Base-by-base conservation (phyloP, 257 asterid species). In the Catharanthus roseus region DNA sequence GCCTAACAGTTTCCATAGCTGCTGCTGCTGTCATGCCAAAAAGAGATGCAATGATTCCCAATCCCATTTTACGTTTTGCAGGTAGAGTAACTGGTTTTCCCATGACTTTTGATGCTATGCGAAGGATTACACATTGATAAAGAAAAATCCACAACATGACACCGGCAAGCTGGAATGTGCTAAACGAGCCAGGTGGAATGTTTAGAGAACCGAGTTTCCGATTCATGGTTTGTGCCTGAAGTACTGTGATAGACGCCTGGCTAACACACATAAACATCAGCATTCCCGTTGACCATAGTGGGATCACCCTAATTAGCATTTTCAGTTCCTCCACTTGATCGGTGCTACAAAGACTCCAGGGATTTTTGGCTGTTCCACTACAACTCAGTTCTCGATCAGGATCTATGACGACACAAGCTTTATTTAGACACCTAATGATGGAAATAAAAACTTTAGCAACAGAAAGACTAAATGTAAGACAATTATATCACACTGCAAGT, bases 241-340 rank as follows among this genome's bases (percentile, higher is more conserved):
- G 82, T 31, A 88, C 65, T 3, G 90, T 90, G 28, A 90, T 86
- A 1, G 96, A 76, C 71, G 44, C 71, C 47, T 90, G 97, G 80
- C 85, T 50, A 1, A 79, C 31, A 50, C 81, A 84, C 38, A 90
- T 71, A 4, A 82, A 69, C 82, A 88, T 77, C 64, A 90, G 72
- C 78, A 81, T 76, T 5, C 96, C 98, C 0, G 96, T 79, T 4
- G 85, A 88, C 97, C 98, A 92, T 44, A 92, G 78, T 0, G 96
- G 96, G 41, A 90, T 33, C 3, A 90, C 83, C 65, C 81, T 78
- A 31, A 92, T 60, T 6, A 90, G 76, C 2, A 88, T 69, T 79
- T 90, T 92, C 61, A 92, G 84, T 74, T 88, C 96, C 78, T 90
- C 95, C 0, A 88, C 95, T 78, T 87, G 98, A 69, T 85, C 89